phyloP scores from a whole-genome alignment of 2,329 filamentous ascomycete species.

The Diaporthe batatas region DNA sequence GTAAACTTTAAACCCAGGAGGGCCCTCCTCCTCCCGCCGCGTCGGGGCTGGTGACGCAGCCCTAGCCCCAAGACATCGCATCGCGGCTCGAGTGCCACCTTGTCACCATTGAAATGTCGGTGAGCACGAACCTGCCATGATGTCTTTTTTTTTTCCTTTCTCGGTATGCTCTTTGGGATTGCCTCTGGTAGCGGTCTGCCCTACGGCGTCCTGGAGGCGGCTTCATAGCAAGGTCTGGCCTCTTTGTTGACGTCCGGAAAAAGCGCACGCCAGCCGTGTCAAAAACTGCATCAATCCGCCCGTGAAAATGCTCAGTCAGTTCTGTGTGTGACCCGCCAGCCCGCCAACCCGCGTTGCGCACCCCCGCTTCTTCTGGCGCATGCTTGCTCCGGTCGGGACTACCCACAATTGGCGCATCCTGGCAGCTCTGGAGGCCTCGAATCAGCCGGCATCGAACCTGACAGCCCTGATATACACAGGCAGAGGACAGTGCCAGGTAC shows the following conservation, averaged over 20 bases:
- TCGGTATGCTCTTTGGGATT: not conserved
- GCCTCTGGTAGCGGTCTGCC: constrained; percentile 19
- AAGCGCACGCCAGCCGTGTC: constrained; percentile 22
- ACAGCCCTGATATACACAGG: constrained; percentile 33
- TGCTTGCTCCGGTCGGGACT: constrained; percentile 29
- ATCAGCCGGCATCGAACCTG: constrained; percentile 15
- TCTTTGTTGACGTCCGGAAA: constrained; percentile 15
- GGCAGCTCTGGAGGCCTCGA: constrained; percentile 32
- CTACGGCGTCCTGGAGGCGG: not conserved
- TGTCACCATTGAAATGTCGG: constrained; percentile 38
- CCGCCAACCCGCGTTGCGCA: constrained; percentile 17
- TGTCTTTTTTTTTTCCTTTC: not conserved
- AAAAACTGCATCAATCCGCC: constrained; percentile 25
- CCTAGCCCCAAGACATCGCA: constrained; percentile 30
- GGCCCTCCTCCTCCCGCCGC: constrained; percentile 21
- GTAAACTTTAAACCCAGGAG: constrained; percentile 20
- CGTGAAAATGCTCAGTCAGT: not conserved
- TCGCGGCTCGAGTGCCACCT: constrained; percentile 32
- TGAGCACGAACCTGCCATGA: constrained; percentile 16
- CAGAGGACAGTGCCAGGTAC: constrained; percentile 35
- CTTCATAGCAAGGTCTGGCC: constrained; percentile 9
- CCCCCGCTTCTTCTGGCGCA: constrained; percentile 18
- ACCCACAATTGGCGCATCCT: constrained; percentile 25
- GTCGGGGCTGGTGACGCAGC: constrained; percentile 28
- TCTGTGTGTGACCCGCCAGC: not conserved